Evolutionary conservation across 164 flowering plant genomes (phyloP).

Genomic region (Amborella trichopoda): DNA sequence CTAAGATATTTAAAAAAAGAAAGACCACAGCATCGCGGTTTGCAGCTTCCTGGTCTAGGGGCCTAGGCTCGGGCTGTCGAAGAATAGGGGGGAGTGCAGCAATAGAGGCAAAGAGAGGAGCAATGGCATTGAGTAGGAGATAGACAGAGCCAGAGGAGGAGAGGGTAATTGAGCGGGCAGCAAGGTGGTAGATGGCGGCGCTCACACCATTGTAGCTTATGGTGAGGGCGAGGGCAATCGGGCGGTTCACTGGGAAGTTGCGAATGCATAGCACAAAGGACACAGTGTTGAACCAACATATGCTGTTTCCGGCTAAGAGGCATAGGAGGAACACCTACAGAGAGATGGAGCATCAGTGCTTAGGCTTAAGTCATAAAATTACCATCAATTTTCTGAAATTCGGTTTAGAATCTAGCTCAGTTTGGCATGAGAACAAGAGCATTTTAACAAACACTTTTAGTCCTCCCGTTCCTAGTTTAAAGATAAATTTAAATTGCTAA

Average conservation of each 20-base stretch:
- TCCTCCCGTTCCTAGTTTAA: no score
- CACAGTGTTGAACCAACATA: slow-evolving; percentile 96
- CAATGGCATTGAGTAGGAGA: slow-evolving; percentile 59
- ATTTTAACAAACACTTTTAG: no score
- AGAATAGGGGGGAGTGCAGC: slow-evolving; percentile 35
- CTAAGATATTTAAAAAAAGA: slow-evolving; percentile 51
- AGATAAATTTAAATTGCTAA: no score
- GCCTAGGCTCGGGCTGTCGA: slow-evolving; percentile 30
- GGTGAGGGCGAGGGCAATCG: slow-evolving; percentile 72
- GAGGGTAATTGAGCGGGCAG: slow-evolving; percentile 45
- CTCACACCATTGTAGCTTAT: slow-evolving; percentile 86
- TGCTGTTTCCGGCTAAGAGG: slow-evolving; percentile 78
- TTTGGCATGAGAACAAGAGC: no score
- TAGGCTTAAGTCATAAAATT: no score
- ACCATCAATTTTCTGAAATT: background rate
- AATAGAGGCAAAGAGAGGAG: slow-evolving; percentile 37
- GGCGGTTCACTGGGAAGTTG: slow-evolving; percentile 51
- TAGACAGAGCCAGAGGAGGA: slow-evolving; percentile 39
- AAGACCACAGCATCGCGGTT: slow-evolving; percentile 50
- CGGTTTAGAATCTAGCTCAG: no score
- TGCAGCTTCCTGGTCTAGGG: slow-evolving; percentile 32
- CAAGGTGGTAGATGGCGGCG: slow-evolving; percentile 74
- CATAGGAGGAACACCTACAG: slow-evolving; percentile 66
- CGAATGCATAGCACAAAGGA: slow-evolving; percentile 74
- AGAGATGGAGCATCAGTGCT: background rate